Percentiles rank a stretch among this genome's conserved stretches.
Conservation (phyloP, 495 filamentous ascomycete species). For the Penicillium canariense region DNA sequence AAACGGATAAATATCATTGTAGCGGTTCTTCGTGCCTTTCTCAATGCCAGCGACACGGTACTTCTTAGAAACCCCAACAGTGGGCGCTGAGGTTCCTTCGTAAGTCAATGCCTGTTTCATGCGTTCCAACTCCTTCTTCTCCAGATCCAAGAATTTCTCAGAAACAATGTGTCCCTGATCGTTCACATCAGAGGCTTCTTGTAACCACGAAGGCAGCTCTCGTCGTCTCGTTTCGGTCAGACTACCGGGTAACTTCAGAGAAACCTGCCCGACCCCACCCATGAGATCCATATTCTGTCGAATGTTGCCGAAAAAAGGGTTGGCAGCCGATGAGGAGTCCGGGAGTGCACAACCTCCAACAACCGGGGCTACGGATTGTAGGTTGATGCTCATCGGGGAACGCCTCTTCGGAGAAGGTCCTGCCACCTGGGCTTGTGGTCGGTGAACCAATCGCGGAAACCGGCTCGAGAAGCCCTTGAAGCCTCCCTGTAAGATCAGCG, state of each 20-base stretch:
- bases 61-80: conserved; percentile 28
- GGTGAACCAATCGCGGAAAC: conserved; percentile 46
- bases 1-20: conserved; percentile 97
- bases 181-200: conserved; percentile 57
- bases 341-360: conserved; percentile 87
- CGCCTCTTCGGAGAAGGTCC: conserved; percentile 38
- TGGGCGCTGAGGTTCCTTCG: conserved; percentile 52
- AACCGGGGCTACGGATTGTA: conserved; percentile 66
- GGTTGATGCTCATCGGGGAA: conserved; percentile 46
- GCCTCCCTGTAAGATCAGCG: conserved; percentile 66
- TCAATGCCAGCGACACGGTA: conserved; percentile 83
- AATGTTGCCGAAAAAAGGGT: conserved; percentile 95
- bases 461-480: conserved; percentile 48
- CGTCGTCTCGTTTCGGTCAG: conserved; percentile 43
- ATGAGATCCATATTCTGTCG: conserved; percentile 95
- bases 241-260: conserved; percentile 64
- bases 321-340: conserved; percentile 59
- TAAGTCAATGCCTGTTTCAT: conserved; percentile 87
- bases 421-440: conserved; percentile 21
- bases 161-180: conserved; percentile 80
- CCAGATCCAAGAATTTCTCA: conserved; percentile 78
- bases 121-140: conserved; percentile 78
- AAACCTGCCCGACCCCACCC: conserved; percentile 88
- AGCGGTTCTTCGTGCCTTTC: conserved; percentile 90
- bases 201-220: conserved; percentile 74